A percentile compares a stretch with the other conserved stretches of the same genome.
Evolutionary conservation across 352 stramenopile genomes (phyloP).

Genomic region (Phytophthora boehmeriae): DNA sequence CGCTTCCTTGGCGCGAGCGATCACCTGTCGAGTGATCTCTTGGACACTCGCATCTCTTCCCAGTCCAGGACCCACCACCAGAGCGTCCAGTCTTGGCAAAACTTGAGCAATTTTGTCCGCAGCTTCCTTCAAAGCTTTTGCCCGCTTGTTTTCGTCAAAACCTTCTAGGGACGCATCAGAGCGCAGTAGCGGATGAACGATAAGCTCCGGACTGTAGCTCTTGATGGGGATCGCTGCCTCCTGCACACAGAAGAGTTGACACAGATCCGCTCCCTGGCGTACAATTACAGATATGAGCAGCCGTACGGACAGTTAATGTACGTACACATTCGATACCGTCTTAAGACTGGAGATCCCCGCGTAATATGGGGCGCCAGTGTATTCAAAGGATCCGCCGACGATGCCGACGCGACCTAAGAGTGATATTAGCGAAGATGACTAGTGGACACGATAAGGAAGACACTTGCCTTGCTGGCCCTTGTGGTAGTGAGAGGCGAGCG

Average conservation of each 20-base stretch:
- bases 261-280: conserved; percentile 90
- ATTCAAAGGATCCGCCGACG: conserved; percentile 96
- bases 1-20: conserved; percentile 59
- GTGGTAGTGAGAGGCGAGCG: conserved; percentile 62
- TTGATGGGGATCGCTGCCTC: conserved; percentile 97
- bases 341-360: conserved; percentile 93
- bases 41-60: conserved; percentile 91
- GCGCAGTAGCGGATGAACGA: conserved; percentile 90
- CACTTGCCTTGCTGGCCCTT: conserved; percentile 79
- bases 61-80: conserved; percentile 94
- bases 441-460: neutral
- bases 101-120: conserved; percentile 61
- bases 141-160: conserved; percentile 28
- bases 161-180: conserved; percentile 44
- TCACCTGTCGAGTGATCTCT: conserved; percentile 73
- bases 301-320: too few species aligned
- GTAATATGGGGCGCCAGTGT: conserved; percentile 98
- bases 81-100: conserved; percentile 67
- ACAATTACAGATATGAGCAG: neutral
- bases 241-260: conserved; percentile 94
- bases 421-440: neutral
- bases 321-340: conserved; percentile 38
- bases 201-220: conserved; percentile 97
- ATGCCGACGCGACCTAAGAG: conserved; percentile 87
- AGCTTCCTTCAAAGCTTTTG: conserved; percentile 27